These are phyloP conservation scores for Plasmopara muralis DNA, from an alignment of 352 stramenopile genomes.

Conservation along the genomic window DNA sequence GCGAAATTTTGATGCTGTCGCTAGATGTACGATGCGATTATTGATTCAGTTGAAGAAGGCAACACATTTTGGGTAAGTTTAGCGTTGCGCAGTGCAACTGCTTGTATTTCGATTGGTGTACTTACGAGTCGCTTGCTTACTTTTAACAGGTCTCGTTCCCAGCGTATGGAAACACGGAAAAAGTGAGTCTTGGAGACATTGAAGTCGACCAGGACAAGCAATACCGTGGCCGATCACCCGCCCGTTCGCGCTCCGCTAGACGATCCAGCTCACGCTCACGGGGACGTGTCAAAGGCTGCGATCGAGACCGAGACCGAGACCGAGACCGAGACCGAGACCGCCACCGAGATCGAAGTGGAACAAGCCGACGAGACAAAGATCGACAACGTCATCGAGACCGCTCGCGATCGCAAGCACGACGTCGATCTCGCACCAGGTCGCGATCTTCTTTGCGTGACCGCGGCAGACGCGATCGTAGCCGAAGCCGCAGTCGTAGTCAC, in stretches of 20 bases:
- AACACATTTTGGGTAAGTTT: constrained; percentile 64
- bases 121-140: background rate
- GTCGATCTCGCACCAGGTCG: constrained; percentile 38
- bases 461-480: constrained; percentile 28
- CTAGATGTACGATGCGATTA: constrained; percentile 94
- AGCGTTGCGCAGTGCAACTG: background rate
- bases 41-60: constrained; percentile 88
- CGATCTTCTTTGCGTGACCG: constrained; percentile 24
- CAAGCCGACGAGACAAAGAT: background rate
- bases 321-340: constrained; percentile 19
- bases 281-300: constrained; percentile 17
- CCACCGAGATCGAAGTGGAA: too few species aligned
- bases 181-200: constrained; percentile 92
- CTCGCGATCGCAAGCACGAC: constrained; percentile 34
- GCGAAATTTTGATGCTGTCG: background rate
- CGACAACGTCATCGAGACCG: constrained; percentile 29
- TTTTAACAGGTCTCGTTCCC: constrained; percentile 86
- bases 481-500: constrained; percentile 25
- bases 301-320: constrained; percentile 25
- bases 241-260: constrained; percentile 32
- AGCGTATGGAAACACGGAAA: constrained; percentile 95
- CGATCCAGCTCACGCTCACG: constrained; percentile 35
- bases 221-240: constrained; percentile 20
- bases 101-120: background rate
- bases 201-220: constrained; percentile 56